Evolutionary conservation across 805 yeast genomes (phyloP).

Genomic region (Wickerhamomyces ciferrii): DNA sequence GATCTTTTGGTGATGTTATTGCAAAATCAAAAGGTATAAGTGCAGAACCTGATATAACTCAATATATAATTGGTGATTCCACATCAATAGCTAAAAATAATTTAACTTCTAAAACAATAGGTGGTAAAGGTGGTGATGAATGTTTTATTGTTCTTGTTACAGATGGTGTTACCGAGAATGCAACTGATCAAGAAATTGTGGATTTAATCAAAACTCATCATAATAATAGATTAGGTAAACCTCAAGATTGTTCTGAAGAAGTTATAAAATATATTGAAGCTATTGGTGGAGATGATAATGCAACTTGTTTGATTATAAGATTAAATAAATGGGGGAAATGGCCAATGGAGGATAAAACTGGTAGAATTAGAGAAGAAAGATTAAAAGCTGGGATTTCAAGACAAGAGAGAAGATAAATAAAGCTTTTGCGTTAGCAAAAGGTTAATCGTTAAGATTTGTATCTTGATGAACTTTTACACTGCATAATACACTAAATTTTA

Average conservation of each 20-base stretch:
- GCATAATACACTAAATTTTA: background rate
- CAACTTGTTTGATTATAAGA: slow-evolving; percentile 82
- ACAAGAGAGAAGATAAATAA: slow-evolving; percentile 13
- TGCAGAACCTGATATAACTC: slow-evolving; percentile 86
- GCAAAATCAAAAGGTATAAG: slow-evolving; percentile 82
- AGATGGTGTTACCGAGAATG: slow-evolving; percentile 81
- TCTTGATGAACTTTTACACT: background rate
- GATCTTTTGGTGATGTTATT: slow-evolving; percentile 85
- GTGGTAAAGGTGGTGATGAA: slow-evolving; percentile 68
- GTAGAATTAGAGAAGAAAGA: slow-evolving; percentile 69
- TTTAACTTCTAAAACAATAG: slow-evolving; percentile 18
- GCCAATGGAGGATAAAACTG: slow-evolving; percentile 83
- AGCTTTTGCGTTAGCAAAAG: no score
- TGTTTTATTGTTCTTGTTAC: slow-evolving; percentile 76
- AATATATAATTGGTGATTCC: slow-evolving; percentile 62
- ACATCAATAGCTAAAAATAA: slow-evolving; percentile 26
- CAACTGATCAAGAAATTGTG: slow-evolving; percentile 87
- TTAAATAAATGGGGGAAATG: slow-evolving; percentile 93
- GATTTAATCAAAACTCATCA: slow-evolving; percentile 75
- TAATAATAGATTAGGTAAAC: slow-evolving; percentile 71
- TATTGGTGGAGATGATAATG: slow-evolving; percentile 90
- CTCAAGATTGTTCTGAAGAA: slow-evolving; percentile 82
- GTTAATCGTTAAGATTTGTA: background rate
- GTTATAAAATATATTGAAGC: slow-evolving; percentile 79
- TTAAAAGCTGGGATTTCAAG: slow-evolving; percentile 35